Evolutionary conservation across 2,329 filamentous ascomycete species (phyloP), one percentile per base, ranked within the genome.

Genomic region (Didymella pinodella): DNA sequence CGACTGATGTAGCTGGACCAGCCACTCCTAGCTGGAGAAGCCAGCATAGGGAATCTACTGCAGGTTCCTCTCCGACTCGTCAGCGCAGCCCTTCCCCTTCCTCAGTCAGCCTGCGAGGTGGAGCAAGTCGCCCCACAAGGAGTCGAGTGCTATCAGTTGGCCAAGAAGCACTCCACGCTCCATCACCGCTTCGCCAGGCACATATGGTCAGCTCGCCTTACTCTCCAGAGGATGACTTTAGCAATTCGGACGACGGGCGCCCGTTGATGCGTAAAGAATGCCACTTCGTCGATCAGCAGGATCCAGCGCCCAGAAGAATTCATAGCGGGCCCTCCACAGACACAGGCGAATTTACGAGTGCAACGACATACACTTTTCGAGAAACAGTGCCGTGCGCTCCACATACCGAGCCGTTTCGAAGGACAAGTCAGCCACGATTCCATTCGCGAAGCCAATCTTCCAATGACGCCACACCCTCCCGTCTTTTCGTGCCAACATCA

Each of bases 381-480:
- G 59, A 65, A 38, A 10, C 45, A 7, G n/a, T 25, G 8, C 34
- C 31, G n/a, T 11, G n/a, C 12, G 51, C 40, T 22, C 65, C 65
- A 20, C 62, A 55, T 31, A 73, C 67, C 12, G 69, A 73, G 54
- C 69, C 71, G 29, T 63, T 63, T 32, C 65, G 48, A 22, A 55
- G 56, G 25, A 62, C 54, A 8, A 47, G 51, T 16, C 31, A 52
- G 32, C 40, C 62, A 56, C 58, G 54, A 7, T 18, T 48, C 5
- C 57, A 57, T 28, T 44, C 48, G 16, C 66, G 72, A 49, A 69
- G 68, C n/a, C 61, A 62, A 7, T 73, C 72, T n/a, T 70, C 68
- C 5, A 64, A 57, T 6, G 68, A 62, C 38, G 64, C 66, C 31
- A 61, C 66, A 3, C 49, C 61, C 26, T 56, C 54, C n/a, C 48